Evolutionary conservation across 202 grass and related monocot genomes (phyloP), one percentile per base, ranked within the genome.

Genomic region (Zoysia matrella): DNA sequence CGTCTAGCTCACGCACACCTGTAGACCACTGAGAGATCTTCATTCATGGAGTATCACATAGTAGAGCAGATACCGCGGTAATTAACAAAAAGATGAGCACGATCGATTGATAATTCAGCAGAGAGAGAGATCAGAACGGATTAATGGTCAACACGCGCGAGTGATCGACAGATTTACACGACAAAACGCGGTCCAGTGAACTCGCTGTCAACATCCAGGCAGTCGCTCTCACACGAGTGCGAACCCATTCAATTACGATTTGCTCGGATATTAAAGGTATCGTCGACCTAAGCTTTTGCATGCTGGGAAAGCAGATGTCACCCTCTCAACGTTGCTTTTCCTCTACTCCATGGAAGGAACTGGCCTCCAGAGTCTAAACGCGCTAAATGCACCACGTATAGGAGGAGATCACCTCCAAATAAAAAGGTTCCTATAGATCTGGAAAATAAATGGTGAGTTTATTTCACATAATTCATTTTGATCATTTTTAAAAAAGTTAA

Each of bases 201-300:
- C 30, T 36, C 30, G 30, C 30, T 36, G 30, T 75, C 40, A 15
- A 14, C 46, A 2, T 78, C 62, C 76, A 11, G 49, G 76, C 3
- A 40, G 61, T 87, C 73, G 36, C 67, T 58, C 67, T 72, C 85
- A 43, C 85, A 78, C 60, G 79, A 73, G 73, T 54, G 66, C 46
- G 46, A 75, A 13, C 79, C 50, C 54, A 87, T 73, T 87, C 12
- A 78, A 58, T 67, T 6, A 6, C 40, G 79, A 54, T 36, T 87
- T 82, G 67, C 51, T 12, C 44, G 10, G 55, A 69, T 12, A 76
- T 82, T 49, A 15, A 86, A 52, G 41, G 50, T 18, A 36, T 36
- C 30, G 7, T 55, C 64, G 45, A 36, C 30, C 30, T 36, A 36
- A 36, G 30, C 30, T 36, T 36, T 36, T 36, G 30, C 30, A 36